Evolutionary conservation across 805 yeast genomes (phyloP).

Genomic region (Pichia nanzhaoensis): DNA sequence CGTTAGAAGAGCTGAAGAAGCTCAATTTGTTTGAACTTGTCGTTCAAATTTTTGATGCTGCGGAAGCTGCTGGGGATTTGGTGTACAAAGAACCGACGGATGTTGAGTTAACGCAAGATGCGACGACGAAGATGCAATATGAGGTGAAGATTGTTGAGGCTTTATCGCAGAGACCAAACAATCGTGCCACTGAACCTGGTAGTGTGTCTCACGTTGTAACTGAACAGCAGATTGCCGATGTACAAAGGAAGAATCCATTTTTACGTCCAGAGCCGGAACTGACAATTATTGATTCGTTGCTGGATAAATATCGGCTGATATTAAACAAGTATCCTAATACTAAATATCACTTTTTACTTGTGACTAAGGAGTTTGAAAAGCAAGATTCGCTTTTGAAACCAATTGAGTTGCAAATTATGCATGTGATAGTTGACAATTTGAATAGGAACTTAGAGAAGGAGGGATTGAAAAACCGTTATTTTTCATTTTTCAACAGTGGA

Average conservation of each 20-base stretch:
- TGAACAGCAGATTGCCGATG: constrained; percentile 26
- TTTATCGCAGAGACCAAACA: constrained; percentile 29
- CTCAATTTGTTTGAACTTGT: constrained; percentile 17
- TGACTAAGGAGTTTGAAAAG: constrained; percentile 66
- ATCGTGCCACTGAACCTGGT: constrained; percentile 31
- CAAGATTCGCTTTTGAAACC: constrained; percentile 71
- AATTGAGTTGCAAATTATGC: constrained; percentile 56
- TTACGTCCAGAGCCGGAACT: constrained; percentile 71
- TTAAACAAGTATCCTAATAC: constrained; percentile 85
- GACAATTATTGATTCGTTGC: constrained; percentile 49
- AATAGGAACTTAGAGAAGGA: constrained; percentile 28
- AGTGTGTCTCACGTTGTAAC: constrained; percentile 29
- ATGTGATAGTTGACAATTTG: constrained; percentile 45
- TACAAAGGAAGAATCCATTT: constrained; percentile 59
- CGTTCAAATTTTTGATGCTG: constrained; percentile 18
- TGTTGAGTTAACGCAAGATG: constrained; percentile 21
- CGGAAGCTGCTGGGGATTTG: constrained; percentile 21
- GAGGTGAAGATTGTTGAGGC: constrained; percentile 31
- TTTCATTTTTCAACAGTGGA: constrained; percentile 89
- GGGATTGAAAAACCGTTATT: constrained; percentile 33
- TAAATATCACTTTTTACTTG: constrained; percentile 69
- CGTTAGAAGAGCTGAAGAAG: constrained; percentile 19
- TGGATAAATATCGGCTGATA: constrained; percentile 53
- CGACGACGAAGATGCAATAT: constrained; percentile 20
- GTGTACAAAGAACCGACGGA: constrained; percentile 18